phyloP scores from a whole-genome alignment of 192 early-diverging fungal genomes.

The Thoreauomyces humboldtii region DNA sequence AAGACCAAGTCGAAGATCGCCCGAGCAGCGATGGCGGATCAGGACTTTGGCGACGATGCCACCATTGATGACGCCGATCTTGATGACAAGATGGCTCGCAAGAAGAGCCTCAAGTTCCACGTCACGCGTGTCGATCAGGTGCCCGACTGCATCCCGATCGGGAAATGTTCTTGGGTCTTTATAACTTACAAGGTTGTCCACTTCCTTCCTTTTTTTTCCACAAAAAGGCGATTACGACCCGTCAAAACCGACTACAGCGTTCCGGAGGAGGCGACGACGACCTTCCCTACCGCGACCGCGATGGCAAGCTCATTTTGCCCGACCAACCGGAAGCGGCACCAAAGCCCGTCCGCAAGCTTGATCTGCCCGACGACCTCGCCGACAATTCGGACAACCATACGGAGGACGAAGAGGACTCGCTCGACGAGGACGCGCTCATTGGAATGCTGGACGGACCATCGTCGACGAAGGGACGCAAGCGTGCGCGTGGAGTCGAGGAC shows the following conservation, averaged over 20 bases:
- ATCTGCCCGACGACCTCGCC: conserved; percentile 7
- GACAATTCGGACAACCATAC: conserved; percentile 27
- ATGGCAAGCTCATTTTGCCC: conserved; percentile 24
- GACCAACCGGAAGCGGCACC: neutral
- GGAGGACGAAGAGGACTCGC: conserved; percentile 23
- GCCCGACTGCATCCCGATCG: too few relatives aligned
- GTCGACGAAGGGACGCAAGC: neutral
- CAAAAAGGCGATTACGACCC: conserved; percentile 17
- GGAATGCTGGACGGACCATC: neutral
- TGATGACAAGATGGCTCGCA: conserved; percentile 75
- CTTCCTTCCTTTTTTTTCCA: too few relatives aligned
- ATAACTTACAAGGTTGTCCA: too few relatives aligned
- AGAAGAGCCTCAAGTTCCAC: conserved; percentile 55
- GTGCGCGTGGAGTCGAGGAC: conserved; percentile 23
- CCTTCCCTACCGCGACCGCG: conserved; percentile 72
- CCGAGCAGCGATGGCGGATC: conserved; percentile 12
- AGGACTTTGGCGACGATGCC: conserved; percentile 77
- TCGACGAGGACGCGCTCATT: conserved; percentile 2
- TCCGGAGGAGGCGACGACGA: conserved; percentile 67
- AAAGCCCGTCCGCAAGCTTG: neutral
- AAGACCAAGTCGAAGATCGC: conserved; percentile 23
- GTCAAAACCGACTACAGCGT: conserved; percentile 14
- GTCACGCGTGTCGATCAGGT: conserved; percentile 67
- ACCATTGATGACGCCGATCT: conserved; percentile 71
- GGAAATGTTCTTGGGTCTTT: too few relatives aligned